Percentiles rank a stretch among this genome's conserved stretches.
phyloP scores from a whole-genome alignment of 805 yeast genomes.

The Wickerhamiella hasegawae region DNA sequence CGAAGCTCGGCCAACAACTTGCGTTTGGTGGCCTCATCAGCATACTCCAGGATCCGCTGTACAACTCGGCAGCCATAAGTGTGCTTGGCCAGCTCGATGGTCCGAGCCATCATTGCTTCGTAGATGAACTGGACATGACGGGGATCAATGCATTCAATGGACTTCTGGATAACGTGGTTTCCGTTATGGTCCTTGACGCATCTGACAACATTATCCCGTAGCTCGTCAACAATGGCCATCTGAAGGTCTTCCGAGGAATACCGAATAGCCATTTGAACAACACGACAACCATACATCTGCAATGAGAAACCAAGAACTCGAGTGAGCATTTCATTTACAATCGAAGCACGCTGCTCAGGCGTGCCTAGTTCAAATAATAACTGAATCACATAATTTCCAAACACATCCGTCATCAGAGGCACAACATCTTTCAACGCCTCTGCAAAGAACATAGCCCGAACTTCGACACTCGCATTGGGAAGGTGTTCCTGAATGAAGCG shows the following conservation, averaged over 20 bases:
- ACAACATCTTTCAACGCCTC: constrained; percentile 63
- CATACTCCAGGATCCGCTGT: constrained; percentile 77
- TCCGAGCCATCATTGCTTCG: constrained; percentile 41
- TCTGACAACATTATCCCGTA: constrained; percentile 41
- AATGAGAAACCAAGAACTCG: constrained; percentile 59
- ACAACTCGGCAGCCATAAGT: constrained; percentile 97
- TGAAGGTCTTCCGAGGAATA: constrained; percentile 49
- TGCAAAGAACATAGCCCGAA: constrained; percentile 66
- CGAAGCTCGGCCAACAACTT: constrained; percentile 56
- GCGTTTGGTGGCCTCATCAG: constrained; percentile 46
- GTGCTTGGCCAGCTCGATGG: constrained; percentile 79
- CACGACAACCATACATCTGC: constrained; percentile 98
- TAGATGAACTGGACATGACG: constrained; percentile 53
- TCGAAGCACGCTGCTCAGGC: constrained; percentile 45
- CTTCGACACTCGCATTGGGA: constrained; percentile 44
- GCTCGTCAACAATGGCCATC: constrained; percentile 50
- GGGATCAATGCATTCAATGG: constrained; percentile 75
- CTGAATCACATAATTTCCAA: constrained; percentile 94
- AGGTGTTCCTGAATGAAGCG: constrained; percentile 87
- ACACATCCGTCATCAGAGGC: constrained; percentile 86
- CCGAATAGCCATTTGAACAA: constrained; percentile 86
- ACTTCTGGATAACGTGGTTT: constrained; percentile 91
- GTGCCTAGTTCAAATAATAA: constrained; percentile 79
- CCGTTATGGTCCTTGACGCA: constrained; percentile 94
- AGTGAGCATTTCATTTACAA: constrained; percentile 58